Evolutionary conservation across 2,329 filamentous ascomycete species (phyloP).

Genomic region (Verruconis gallopava): DNA sequence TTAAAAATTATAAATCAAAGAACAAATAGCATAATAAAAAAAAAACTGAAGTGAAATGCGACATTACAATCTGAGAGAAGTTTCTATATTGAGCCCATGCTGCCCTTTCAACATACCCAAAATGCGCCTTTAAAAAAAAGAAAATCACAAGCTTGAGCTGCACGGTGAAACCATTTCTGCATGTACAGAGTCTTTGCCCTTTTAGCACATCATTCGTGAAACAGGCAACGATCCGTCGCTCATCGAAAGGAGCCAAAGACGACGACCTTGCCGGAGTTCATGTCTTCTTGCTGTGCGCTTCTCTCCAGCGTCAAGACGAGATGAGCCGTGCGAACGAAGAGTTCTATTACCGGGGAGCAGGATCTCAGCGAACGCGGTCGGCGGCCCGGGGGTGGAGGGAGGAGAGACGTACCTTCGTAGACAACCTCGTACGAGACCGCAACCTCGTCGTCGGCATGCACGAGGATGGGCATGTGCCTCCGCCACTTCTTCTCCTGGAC

Average conservation of each 20-base stretch:
- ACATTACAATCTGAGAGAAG: too few species aligned
- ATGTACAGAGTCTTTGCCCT: too few species aligned
- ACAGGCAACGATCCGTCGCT: too few species aligned
- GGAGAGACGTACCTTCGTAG: conserved; percentile 49
- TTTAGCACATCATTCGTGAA: too few species aligned
- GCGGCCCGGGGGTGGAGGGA: conserved; percentile 22
- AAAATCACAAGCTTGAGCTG: too few species aligned
- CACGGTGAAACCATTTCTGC: too few species aligned
- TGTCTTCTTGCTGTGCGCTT: conserved; percentile 46
- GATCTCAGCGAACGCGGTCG: conserved; percentile 11
- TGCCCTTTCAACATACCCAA: too few species aligned
- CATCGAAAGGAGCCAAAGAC: conserved; percentile 42
- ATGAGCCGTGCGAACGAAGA: conserved; percentile 51
- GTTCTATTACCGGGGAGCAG: conserved; percentile 35
- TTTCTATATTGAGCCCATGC: too few species aligned
- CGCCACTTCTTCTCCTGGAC: conserved; percentile 41
- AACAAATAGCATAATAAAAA: too few species aligned
- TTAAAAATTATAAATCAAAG: too few species aligned
- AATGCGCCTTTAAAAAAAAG: too few species aligned
- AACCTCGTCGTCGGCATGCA: conserved; percentile 48
- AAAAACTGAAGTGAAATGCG: too few species aligned
- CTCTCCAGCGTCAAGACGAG: conserved; percentile 54
- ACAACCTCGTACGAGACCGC: conserved; percentile 57
- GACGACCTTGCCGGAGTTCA: conserved; percentile 51
- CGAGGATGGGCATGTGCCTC: conserved; percentile 39